Conservation (phyloP, 1,284 basidiomycete species). For the Moniliophthora roreri region DNA sequence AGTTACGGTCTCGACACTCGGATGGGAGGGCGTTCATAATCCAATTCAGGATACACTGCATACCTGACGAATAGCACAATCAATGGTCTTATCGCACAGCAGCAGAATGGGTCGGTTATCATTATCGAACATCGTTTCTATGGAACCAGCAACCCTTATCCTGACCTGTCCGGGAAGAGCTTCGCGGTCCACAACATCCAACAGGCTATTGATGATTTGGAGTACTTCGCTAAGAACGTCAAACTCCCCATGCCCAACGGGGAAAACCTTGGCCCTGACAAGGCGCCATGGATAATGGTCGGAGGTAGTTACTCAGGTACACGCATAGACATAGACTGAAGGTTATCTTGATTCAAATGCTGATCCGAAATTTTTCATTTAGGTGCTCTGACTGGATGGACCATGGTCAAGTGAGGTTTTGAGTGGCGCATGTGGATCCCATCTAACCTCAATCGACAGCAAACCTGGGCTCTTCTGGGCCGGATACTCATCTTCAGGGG, state of each 20-base stretch:
- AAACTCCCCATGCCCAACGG: slow-evolving; percentile 67
- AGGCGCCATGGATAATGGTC: slow-evolving; percentile 51
- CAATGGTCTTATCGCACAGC: slow-evolving; percentile 66
- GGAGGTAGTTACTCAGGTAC: slow-evolving; percentile 54
- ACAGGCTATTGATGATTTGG: slow-evolving; percentile 71
- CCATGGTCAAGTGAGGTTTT: slow-evolving; percentile 63
- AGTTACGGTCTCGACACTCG: neutral
- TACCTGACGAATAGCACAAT: slow-evolving; percentile 68
- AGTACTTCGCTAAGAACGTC: slow-evolving; percentile 68
- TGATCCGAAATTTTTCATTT: neutral
- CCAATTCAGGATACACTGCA: slow-evolving; percentile 43
- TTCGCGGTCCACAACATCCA: slow-evolving; percentile 63
- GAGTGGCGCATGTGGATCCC: slow-evolving; percentile 14
- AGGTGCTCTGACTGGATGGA: slow-evolving; percentile 68
- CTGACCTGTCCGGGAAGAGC: slow-evolving; percentile 58
- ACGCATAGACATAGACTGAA: neutral
- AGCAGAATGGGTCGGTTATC: slow-evolving; percentile 61
- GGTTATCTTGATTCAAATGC: neutral
- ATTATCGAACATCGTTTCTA: slow-evolving; percentile 53
- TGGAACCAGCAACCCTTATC: slow-evolving; percentile 52
- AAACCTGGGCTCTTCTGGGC: slow-evolving; percentile 67
- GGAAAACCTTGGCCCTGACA: slow-evolving; percentile 50
- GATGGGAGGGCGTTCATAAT: neutral
- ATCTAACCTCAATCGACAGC: slow-evolving; percentile 34
- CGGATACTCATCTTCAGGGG: slow-evolving; percentile 69